Conservation (phyloP, 768 basidiomycete species). For the Tulasnella sp. region DNA sequence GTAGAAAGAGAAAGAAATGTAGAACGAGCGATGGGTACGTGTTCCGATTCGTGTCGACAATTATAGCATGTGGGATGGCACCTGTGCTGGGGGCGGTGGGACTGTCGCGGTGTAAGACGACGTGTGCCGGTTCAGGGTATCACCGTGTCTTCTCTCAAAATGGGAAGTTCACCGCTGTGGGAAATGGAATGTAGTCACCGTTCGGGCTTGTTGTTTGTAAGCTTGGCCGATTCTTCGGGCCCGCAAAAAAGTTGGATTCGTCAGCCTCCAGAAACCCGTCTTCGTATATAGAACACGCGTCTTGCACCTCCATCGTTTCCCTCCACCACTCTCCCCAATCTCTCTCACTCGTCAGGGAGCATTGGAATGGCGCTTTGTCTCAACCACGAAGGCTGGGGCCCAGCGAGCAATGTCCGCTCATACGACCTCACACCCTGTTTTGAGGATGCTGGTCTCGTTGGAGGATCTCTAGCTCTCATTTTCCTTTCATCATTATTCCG, state of each 20-base stretch:
- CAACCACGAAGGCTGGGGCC: conserved; percentile 52
- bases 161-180: neutral
- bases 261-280: neutral
- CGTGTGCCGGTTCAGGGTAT: neutral
- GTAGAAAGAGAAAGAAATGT: neutral
- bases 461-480: conserved; percentile 43
- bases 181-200: neutral
- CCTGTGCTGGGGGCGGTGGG: neutral
- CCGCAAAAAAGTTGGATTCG: neutral
- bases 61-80: neutral
- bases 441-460: conserved; percentile 62
- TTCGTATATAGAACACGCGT: neutral
- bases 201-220: neutral
- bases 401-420: conserved; percentile 48
- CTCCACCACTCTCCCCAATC: neutral
- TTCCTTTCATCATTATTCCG: conserved; percentile 39
- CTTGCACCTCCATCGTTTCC: neutral
- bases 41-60: neutral
- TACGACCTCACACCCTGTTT: conserved; percentile 80
- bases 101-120: neutral
- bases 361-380: conserved; percentile 1
- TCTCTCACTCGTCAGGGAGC: neutral
- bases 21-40: neutral
- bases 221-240: neutral
- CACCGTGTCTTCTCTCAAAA: neutral